These are phyloP conservation scores for Trapa bicornis DNA, from an alignment of 345 rosid species.

Conservation along the genomic window DNA sequence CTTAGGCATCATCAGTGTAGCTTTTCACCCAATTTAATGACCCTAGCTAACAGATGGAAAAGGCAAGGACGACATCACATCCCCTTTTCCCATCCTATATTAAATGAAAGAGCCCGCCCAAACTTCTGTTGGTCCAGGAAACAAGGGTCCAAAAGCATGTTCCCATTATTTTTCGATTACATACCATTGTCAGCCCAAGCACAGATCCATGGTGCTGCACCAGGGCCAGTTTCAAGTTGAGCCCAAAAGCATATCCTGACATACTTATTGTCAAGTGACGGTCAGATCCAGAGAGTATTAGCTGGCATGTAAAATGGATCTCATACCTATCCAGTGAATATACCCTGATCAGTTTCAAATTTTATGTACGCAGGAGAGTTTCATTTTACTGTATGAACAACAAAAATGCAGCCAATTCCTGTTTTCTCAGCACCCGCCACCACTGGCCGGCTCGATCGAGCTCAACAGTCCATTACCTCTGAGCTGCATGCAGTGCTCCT, in stretches of 20 bases:
- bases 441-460: conserved; percentile 83
- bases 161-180: too few relatives aligned
- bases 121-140: too few relatives aligned
- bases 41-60: neutral
- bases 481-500: conserved; percentile 89
- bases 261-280: too few relatives aligned
- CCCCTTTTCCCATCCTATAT: too few relatives aligned
- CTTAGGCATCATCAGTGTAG: neutral
- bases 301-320: too few relatives aligned
- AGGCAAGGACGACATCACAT: neutral
- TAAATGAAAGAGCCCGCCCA: too few relatives aligned
- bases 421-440: conserved; percentile 60
- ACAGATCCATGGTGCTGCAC: too few relatives aligned
- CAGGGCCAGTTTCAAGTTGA: too few relatives aligned
- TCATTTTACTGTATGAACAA: neutral
- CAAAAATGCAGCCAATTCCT: neutral
- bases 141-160: too few relatives aligned
- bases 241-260: too few relatives aligned
- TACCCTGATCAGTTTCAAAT: neutral
- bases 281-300: too few relatives aligned
- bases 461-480: conserved; percentile 90
- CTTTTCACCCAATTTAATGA: neutral
- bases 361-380: neutral
- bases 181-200: too few relatives aligned
- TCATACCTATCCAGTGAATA: neutral